These are phyloP conservation scores for Plantago lanceolata DNA, from an alignment of 305 asterid species.

Conservation along the genomic window DNA sequence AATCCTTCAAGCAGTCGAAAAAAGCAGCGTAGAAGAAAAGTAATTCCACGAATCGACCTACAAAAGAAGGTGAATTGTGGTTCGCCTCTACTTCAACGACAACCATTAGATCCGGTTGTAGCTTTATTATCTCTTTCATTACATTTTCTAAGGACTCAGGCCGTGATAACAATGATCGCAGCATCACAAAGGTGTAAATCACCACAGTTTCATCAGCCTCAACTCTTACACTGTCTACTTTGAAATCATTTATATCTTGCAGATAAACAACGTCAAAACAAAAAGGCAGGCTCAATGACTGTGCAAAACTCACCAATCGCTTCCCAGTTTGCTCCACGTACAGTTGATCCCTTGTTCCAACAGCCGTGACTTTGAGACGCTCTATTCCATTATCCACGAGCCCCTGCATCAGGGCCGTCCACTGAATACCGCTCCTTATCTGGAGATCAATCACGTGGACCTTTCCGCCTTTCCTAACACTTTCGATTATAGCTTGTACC, in stretches of 20 bases:
- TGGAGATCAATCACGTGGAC: slow-evolving; percentile 65
- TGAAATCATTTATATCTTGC: slow-evolving; percentile 39
- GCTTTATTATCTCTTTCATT: slow-evolving; percentile 33
- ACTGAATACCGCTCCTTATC: slow-evolving; percentile 60
- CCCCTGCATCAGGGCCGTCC: slow-evolving; percentile 65
- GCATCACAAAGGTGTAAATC: slow-evolving; percentile 34
- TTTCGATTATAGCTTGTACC: slow-evolving; percentile 47
- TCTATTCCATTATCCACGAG: slow-evolving; percentile 30
- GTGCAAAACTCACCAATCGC: slow-evolving; percentile 44
- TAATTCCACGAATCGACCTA: slow-evolving; percentile 47
- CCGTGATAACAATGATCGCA: slow-evolving; percentile 42
- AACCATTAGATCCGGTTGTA: slow-evolving; percentile 43
- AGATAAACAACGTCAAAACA: slow-evolving; percentile 35
- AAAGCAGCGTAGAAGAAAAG: slow-evolving; percentile 38
- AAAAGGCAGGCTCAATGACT: slow-evolving; percentile 42
- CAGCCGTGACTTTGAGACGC: slow-evolving; percentile 47
- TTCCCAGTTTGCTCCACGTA: slow-evolving; percentile 42
- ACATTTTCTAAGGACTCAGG: slow-evolving; percentile 35
- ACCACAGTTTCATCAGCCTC: slow-evolving; percentile 46
- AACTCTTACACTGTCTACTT: slow-evolving; percentile 27
- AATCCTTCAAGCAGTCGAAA: slow-evolving; percentile 52
- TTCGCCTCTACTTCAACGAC: slow-evolving; percentile 56
- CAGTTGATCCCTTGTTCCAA: slow-evolving; percentile 34
- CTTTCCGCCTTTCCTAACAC: slow-evolving; percentile 27
- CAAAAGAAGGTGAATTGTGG: slow-evolving; percentile 52